A percentile compares a stretch with the other conserved stretches of the same genome.
Conservation (phyloP, 2,329 filamentous ascomycete genomes). For the Fusarium sp. region DNA sequence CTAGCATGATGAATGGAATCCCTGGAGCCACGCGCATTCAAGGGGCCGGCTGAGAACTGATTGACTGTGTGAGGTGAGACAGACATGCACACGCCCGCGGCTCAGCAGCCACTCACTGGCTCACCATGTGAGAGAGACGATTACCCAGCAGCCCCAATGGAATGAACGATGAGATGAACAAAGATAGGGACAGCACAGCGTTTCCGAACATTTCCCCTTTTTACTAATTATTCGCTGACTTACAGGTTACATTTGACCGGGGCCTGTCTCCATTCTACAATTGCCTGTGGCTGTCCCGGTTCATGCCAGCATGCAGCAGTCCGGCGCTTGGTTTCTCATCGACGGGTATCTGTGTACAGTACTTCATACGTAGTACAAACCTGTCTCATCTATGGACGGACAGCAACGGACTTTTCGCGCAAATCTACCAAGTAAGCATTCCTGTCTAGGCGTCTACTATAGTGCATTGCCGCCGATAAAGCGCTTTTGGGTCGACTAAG, state of each 20-base stretch:
- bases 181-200: slow-evolving; percentile 1
- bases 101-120: slow-evolving; percentile 26
- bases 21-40: slow-evolving; percentile 55
- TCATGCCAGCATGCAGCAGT: slow-evolving; percentile 18
- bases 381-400: slow-evolving; percentile 17
- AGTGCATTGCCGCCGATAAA: slow-evolving; percentile 1
- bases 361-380: background rate
- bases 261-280: background rate
- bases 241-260: background rate
- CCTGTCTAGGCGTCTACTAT: slow-evolving; percentile 10
- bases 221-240: slow-evolving; percentile 1
- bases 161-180: slow-evolving; percentile 17
- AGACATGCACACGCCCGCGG: slow-evolving; percentile 30
- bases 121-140: slow-evolving; percentile 19
- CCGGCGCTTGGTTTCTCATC: slow-evolving; percentile 22
- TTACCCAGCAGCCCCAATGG: slow-evolving; percentile 10
- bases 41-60: slow-evolving; percentile 39
- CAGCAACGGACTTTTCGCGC: slow-evolving; percentile 1
- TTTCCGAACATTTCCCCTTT: background rate
- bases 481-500: slow-evolving; percentile 17
- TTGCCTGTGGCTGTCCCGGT: background rate
- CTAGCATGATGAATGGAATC: slow-evolving; percentile 46
- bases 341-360: slow-evolving; percentile 1
- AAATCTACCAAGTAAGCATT: slow-evolving; percentile 18
- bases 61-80: slow-evolving; percentile 25